A percentile compares a stretch with the other conserved stretches of the same genome.
Conservation (phyloP, 1,139 yeast species). For the Candida sp. region DNA sequence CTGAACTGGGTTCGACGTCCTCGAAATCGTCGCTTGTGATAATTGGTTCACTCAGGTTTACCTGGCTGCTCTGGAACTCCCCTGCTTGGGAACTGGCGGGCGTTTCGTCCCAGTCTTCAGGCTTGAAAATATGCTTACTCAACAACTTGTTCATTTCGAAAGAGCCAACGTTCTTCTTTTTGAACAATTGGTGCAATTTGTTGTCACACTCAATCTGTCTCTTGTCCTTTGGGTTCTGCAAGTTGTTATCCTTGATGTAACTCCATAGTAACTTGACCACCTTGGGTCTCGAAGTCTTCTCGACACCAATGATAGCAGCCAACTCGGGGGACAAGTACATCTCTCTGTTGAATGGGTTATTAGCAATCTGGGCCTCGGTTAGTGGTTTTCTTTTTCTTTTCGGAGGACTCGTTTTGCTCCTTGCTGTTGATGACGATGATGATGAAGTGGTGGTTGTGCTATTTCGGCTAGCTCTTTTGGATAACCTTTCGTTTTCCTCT, state of each 20-base stretch:
- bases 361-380: constrained; percentile 14
- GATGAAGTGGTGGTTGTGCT: not conserved
- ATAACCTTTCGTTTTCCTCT: constrained; percentile 18
- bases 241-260: constrained; percentile 63
- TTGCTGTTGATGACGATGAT: constrained; percentile 12
- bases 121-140: constrained; percentile 55
- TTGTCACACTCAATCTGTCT: constrained; percentile 76
- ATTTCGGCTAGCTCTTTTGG: constrained; percentile 6
- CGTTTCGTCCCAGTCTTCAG: constrained; percentile 31
- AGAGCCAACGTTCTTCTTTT: constrained; percentile 58
- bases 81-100: not conserved
- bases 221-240: constrained; percentile 74
- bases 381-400: constrained; percentile 9
- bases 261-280: constrained; percentile 78
- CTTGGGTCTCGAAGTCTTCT: constrained; percentile 62
- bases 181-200: constrained; percentile 61
- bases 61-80: not conserved
- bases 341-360: constrained; percentile 39
- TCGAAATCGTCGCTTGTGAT: constrained; percentile 1
- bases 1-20: constrained; percentile 7
- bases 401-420: not conserved
- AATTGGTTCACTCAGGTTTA: not conserved
- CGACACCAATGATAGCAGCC: constrained; percentile 44
- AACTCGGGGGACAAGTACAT: constrained; percentile 56
- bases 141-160: constrained; percentile 68